These are phyloP conservation scores for Alternaria arbusti DNA, from an alignment of 2,329 filamentous ascomycete genomes.

Conservation along the genomic window DNA sequence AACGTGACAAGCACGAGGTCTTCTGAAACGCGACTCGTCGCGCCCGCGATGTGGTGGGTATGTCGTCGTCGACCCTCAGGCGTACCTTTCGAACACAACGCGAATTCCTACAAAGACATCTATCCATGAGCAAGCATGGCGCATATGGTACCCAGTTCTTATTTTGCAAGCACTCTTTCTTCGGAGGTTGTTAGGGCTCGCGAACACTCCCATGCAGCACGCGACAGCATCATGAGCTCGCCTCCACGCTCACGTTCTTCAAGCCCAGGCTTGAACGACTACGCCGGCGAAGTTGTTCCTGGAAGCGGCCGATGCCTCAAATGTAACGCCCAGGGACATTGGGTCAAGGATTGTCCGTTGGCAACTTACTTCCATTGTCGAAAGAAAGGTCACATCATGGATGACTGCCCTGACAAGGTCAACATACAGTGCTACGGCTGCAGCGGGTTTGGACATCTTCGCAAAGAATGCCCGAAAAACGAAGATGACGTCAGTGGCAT, in stretches of 20 bases:
- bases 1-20: neutral
- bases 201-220: neutral
- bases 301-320: neutral
- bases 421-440: neutral
- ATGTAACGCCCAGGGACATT: neutral
- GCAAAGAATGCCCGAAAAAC: neutral
- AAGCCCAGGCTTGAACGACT: neutral
- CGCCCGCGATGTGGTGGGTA: neutral
- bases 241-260: neutral
- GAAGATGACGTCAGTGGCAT: fast-evolving
- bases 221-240: neutral
- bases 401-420: neutral
- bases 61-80: neutral
- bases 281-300: neutral
- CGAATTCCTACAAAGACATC: neutral
- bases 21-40: neutral
- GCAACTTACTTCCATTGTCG: neutral
- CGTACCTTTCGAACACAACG: neutral
- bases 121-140: neutral
- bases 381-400: neutral
- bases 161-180: neutral
- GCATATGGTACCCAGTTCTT: neutral
- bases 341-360: neutral
- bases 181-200: fast-evolving
- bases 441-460: neutral